Base-by-base conservation (phyloP, 2,329 filamentous ascomycete genomes). In the Colletotrichum gloeosporioides region DNA sequence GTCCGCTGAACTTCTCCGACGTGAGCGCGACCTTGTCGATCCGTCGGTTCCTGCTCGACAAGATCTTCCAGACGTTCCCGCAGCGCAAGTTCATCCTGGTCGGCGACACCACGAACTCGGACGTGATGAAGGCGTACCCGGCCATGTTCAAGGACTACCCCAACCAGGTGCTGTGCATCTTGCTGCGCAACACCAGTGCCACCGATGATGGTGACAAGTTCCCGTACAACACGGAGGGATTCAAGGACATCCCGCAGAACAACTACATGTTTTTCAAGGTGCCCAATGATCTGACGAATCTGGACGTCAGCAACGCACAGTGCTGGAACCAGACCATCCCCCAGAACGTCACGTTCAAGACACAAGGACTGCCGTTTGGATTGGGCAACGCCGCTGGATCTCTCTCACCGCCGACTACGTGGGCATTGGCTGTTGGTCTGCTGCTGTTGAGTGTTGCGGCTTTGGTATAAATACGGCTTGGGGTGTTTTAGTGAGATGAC, bases 231-330 rank as follows among this genome's bases (percentile, higher is more conserved):
- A 96, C 94, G 0, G 87, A 87, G 27, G 93, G 92, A 1, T 96
- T 96, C 85, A 87, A 94, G 84, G 89, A 86, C 4, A 82, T 96
- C 59, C 90, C 93, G 67, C 90, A 93, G 82, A 87, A 87, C 36
- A 90, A 87, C 78, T 96, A 95, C 85, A 96, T 96, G 94, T 96
- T 96, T 86, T 96, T 96, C 88, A 86, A 89, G 18, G 89, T 93
- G 22, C 90, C 94, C 2, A 92, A 95, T 82, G 94, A 96, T 79
- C 84, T 96, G 49, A 88, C 80, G 8, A 88, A 89, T 4, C 84
- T 95, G 76, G 93, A 96, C 79, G 92, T 96, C 75, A 88, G 86
- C 4, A 91, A 90, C 61, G 94, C 94, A 2, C 88, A 93, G 74
- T 96, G 94, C 82, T 88, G 91, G 79, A 96, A 95, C 79, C 79